Conservation (phyloP, 495 filamentous ascomycete genomes). For the Xylaria flabelliformis region DNA sequence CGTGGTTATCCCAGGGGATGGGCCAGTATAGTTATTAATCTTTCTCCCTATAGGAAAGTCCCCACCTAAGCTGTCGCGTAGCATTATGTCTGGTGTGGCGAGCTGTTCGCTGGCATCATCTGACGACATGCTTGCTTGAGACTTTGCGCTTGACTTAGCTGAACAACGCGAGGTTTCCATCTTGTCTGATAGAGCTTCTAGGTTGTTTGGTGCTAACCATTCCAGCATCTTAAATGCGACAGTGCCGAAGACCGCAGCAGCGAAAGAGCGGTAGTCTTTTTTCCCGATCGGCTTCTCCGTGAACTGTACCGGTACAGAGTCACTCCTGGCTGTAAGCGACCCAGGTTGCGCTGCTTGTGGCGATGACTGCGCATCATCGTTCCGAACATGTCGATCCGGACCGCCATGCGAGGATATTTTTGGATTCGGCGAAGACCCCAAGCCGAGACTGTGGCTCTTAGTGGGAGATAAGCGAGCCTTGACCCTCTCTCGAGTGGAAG, state of each 20-base stretch:
- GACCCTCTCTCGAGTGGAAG: constrained; percentile 31
- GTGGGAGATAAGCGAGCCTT: constrained; percentile 19
- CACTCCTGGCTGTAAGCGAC: constrained; percentile 3
- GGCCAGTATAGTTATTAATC: constrained; percentile 6
- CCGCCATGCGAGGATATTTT: neutral
- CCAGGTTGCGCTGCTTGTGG: constrained; percentile 28
- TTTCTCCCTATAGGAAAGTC: neutral
- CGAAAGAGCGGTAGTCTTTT: constrained; percentile 85
- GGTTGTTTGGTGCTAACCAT: constrained; percentile 68
- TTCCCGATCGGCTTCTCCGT: constrained; percentile 62
- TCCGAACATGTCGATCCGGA: constrained; percentile 17
- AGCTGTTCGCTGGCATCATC: constrained; percentile 19
- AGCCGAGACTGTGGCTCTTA: neutral
- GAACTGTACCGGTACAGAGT: constrained; percentile 33
- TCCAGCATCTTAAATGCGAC: constrained; percentile 79
- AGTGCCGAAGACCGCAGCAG: constrained; percentile 81
- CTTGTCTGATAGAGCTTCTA: constrained; percentile 50
- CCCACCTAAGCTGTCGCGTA: constrained; percentile 3
- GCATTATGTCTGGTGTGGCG: neutral
- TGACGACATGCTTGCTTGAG: constrained; percentile 16
- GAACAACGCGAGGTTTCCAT: constrained; percentile 24
- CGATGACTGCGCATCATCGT: constrained; percentile 25
- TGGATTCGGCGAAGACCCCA: neutral
- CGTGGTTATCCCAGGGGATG: neutral
- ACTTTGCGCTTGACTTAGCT: constrained; percentile 18